Evolutionary conservation across 2,329 filamentous ascomycete species (phyloP).

Genomic region (Stachybotrys elegans): DNA sequence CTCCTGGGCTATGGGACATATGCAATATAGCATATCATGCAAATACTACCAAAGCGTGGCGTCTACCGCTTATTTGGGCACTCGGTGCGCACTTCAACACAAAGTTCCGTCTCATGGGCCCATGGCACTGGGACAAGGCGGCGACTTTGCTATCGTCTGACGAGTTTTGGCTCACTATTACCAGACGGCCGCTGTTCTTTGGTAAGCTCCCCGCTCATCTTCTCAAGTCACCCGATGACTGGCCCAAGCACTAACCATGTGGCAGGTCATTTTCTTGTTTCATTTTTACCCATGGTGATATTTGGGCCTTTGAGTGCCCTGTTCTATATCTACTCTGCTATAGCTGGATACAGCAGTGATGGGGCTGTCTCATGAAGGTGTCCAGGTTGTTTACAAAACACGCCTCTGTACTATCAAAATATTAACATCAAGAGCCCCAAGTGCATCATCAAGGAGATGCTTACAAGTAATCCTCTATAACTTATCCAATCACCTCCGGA

Average conservation of each 20-base stretch:
- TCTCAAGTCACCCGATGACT: not conserved
- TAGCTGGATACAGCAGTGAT: too few relatives aligned
- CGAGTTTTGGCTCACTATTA: slow-evolving; percentile 17
- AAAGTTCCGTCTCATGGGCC: slow-evolving; percentile 35
- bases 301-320: slow-evolving; percentile 12
- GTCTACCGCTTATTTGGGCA: slow-evolving; percentile 29
- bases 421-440: too few relatives aligned
- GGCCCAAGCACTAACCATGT: not conserved
- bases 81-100: slow-evolving; percentile 35
- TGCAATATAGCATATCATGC: not conserved
- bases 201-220: slow-evolving; percentile 7
- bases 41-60: not conserved
- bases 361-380: too few relatives aligned
- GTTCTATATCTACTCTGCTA: not conserved
- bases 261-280: slow-evolving; percentile 13
- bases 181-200: slow-evolving; percentile 13
- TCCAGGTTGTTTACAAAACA: too few relatives aligned
- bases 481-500: too few relatives aligned
- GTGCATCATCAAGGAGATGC: too few relatives aligned
- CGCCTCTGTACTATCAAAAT: too few relatives aligned
- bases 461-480: too few relatives aligned
- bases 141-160: slow-evolving; percentile 10
- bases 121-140: slow-evolving; percentile 28
- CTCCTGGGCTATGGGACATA: slow-evolving; percentile 21
- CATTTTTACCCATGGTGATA: slow-evolving; percentile 12